These are phyloP conservation scores for Pichia sp. DNA, from an alignment of 1,139 yeast species.

Conservation along the genomic window DNA sequence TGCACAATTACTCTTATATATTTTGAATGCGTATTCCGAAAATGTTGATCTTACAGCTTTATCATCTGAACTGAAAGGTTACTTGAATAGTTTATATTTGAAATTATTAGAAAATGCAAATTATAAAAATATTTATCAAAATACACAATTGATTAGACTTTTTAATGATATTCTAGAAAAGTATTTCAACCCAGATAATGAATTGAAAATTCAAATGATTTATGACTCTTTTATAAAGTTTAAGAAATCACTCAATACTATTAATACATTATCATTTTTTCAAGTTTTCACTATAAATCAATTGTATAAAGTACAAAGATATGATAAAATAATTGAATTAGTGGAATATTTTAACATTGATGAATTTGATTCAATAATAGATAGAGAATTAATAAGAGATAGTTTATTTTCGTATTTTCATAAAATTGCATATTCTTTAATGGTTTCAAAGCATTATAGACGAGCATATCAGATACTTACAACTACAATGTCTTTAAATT, in stretches of 20 bases:
- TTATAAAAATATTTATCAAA: background rate
- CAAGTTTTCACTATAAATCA: constrained; percentile 16
- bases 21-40: constrained; percentile 1
- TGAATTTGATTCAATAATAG: constrained; percentile 1
- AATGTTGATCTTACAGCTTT: background rate
- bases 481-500: background rate
- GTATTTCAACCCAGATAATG: constrained; percentile 5
- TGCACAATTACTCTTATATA: background rate
- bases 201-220: constrained; percentile 2
- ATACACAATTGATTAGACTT: background rate
- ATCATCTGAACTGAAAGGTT: constrained; percentile 5
- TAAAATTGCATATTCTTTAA: constrained; percentile 2
- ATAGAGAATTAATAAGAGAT: background rate
- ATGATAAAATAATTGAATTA: constrained; percentile 10
- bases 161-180: constrained; percentile 4
- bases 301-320: constrained; percentile 9
- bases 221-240: constrained; percentile 4
- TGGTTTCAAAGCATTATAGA: background rate
- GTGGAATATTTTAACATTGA: constrained; percentile 4
- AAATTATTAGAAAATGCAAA: background rate
- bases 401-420: constrained; percentile 5
- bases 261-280: constrained; percentile 13
- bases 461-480: constrained; percentile 4
- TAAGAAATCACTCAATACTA: background rate
- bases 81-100: constrained; percentile 3